Base-by-base conservation (phyloP, 345 rosid species). In the Euclidium syriacum region DNA sequence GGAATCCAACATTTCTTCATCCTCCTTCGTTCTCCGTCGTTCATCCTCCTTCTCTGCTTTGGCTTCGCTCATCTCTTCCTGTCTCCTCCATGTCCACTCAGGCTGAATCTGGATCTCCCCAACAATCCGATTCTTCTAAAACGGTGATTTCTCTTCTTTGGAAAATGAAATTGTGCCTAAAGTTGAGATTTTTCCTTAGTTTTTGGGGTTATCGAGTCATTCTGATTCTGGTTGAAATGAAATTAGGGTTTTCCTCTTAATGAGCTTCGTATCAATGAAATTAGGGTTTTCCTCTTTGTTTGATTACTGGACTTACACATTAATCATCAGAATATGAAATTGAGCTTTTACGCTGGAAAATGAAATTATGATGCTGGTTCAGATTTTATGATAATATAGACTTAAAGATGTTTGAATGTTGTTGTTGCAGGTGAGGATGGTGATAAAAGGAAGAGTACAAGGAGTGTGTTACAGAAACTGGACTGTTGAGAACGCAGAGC, bases 391-490 rank as follows among this genome's bases (percentile, higher is more conserved):
- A 29, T 33, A 3, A 51, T 32, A 17, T 39, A 38, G 27, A 4
- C 12, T 52, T n/a, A 27, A 44, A 42, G 32, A 42, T 69, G 33
- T 34, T 0, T n/a, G n/a, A 24, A 30, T 40, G 48, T 29, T 59
- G 48, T 29, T 59, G 40, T 32, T 70, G 81, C 74, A 89, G 95
- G 87, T 77, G 71, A 81, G 95, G 75, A 62, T 74, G 26, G 73
- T 78, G 78, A 64, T 89, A 22, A 88, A 87, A 73, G 97, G 99
- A 52, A 81, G 83, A 62, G 97, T 92, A 23, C 97, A 94, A 25
- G 97, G 97, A 36, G 96, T 94, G 27, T 94, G 91, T 55, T 89
- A 89, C 67, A 81, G 95, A 65, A 78, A 87, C 76, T 89, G 97
- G 97, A 87, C 90, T 3, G 65, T 85, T 14, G 95, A 85, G 65